These are phyloP conservation scores for Bidens hawaiensis DNA, from an alignment of 140 eudicot genomes.

Conservation along the genomic window DNA sequence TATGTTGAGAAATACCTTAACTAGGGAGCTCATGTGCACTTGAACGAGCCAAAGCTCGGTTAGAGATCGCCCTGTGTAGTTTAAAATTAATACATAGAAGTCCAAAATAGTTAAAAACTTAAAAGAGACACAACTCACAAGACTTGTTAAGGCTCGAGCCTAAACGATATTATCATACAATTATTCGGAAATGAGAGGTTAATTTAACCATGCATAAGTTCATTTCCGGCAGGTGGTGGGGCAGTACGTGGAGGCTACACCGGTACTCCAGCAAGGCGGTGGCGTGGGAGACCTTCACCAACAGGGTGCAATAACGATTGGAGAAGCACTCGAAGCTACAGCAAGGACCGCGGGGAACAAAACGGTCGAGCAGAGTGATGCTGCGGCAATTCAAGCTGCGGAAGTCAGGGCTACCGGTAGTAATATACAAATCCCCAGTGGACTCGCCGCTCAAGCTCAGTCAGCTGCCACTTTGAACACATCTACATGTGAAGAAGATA, in stretches of 20 bases:
- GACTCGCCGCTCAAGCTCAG: conserved; percentile 69
- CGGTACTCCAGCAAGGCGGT: conserved; percentile 26
- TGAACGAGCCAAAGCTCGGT: too few relatives aligned
- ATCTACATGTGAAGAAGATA: conserved; percentile 41
- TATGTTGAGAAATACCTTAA: too few relatives aligned
- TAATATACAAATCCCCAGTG: conserved; percentile 38
- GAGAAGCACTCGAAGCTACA: conserved; percentile 80
- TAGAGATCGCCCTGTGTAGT: too few relatives aligned
- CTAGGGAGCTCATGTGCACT: too few relatives aligned
- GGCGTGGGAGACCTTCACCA: conserved; percentile 26
- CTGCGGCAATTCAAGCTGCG: conserved; percentile 77
- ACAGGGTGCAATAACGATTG: conserved; percentile 51
- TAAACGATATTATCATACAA: too few relatives aligned
- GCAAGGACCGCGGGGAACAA: conserved; percentile 53
- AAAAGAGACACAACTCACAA: too few relatives aligned
- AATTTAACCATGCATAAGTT: too few relatives aligned
- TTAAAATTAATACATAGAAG: too few relatives aligned
- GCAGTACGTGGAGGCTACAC: conserved; percentile 36
- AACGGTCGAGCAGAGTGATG: conserved; percentile 70
- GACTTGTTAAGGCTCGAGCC: too few relatives aligned
- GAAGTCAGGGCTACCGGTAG: conserved; percentile 73
- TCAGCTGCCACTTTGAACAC: conserved; percentile 60
- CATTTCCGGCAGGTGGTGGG: conserved; percentile 53
- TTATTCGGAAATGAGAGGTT: too few relatives aligned
- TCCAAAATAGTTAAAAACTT: too few relatives aligned